Base-by-base conservation (phyloP, 768 basidiomycete genomes). In the Kwoniella europaea region DNA sequence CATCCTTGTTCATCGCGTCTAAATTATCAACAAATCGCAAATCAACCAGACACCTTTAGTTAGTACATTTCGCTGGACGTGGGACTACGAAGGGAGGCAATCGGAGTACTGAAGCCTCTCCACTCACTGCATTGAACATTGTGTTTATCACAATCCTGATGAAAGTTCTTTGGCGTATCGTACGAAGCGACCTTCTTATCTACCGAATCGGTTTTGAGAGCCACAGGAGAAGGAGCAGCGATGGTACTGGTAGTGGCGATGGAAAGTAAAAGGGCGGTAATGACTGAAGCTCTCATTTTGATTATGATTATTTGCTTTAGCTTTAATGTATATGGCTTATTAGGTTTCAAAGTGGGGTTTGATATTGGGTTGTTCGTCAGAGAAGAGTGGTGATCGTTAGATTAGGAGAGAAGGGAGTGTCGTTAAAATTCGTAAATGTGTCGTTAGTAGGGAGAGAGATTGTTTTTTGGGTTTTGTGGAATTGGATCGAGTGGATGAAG, bases 81-180 rank as follows among this genome's bases (percentile, higher is more conserved):
- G 27, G 42, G 41, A 58, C 2, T 4, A 20, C 41, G 53, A 22
- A 9, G 16, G 35, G 35, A 35, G 35, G 7, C 5, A 6, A 35
- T 35, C 35, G 35, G 35, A 35, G 7, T 35, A 35, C 35, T 35
- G 35, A 7, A 35, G 4, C 6, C 35, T 35, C 35, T 35, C 12
- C 15, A 70, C 68, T 60, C 20, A 70, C 68, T 64, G 18, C 68
- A 70, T 46, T 70, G 68, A 20, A 70, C 68, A 44, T 70, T 70
- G 50, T 70, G 68, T 6, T 46, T 63, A 50, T 70, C 68, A 20
- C 68, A 70, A 27, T 70, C 63, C 57, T 70, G 68, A 42, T 70
- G 68, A 42, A 70, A 65, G 20, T 70, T 63, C 63, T 70, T 70
- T 7, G 68, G 68, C 27, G 68, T 70, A 15, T 70, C 68, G 41